Evolutionary conservation across 768 basidiomycete genomes (phyloP), one percentile per base, ranked within the genome.

Genomic region (Lactifluus rugatus): DNA sequence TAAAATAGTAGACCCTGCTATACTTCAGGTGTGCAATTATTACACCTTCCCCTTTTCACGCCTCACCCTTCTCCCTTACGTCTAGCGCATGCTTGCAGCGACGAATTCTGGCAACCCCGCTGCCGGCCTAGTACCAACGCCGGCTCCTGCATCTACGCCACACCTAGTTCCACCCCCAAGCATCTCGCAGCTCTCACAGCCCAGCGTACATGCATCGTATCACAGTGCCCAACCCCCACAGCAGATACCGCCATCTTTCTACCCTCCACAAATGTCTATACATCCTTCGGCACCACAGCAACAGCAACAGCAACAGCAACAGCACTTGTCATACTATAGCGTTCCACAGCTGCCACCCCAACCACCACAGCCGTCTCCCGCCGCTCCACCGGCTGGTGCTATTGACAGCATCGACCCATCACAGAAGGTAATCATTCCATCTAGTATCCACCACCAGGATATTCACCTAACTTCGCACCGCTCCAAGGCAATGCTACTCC

Each of bases 1-100:
- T 78, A 90, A 93, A 66, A 90, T 98, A 17, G 89, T 98, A 41
- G 93, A 97, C 63, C 81, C 89, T 2, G 80, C 82, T 5, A 83
- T 96, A 48, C 76, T 99, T 2, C 82, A 89, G 67, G 85, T 90
- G 63, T 77, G 70, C 58, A 28, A 28, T 45, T 9, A 26, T 10
- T n/a, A 21, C 3, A 4, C 11, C 34, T 41, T 23, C 0, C 25
- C 9, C 46, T 19, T 16, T 10, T 23, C 9, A 13, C n/a, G 13
- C n/a, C 48, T 31, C 26, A 48, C 10, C n/a, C 0, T 31, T 19
- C n/a, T 36, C 4, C 23, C 10, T 26, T 25, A 19, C 14, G 17
- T 47, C 34, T 32, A 74, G 78, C 70, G 79, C 66, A 78, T 83
- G 82, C 69, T 84, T 54, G 71, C 77, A 66, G 71, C 79, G 17